These are phyloP conservation scores for Cucurbita pepo DNA, from an alignment of 306 rosid species.

Conservation along the genomic window DNA sequence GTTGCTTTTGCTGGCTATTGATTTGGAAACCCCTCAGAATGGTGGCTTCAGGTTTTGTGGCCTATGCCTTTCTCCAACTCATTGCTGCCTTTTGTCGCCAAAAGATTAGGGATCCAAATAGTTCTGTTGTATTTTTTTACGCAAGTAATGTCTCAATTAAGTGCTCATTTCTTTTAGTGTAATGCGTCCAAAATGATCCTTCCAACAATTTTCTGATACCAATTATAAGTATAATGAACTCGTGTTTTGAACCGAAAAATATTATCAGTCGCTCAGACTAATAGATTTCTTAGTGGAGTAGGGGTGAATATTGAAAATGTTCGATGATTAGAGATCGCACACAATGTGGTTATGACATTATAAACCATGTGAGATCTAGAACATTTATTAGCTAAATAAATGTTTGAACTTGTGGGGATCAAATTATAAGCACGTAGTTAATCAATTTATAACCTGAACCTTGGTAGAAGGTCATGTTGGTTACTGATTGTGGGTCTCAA, in stretches of 20 bases:
- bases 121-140: not conserved
- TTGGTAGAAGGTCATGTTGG: too few species aligned
- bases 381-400: too few species aligned
- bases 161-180: not conserved
- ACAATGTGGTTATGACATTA: not conserved
- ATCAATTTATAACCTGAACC: too few species aligned
- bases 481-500: too few species aligned
- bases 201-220: too few species aligned
- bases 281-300: too few species aligned
- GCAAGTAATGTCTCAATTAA: not conserved
- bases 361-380: not conserved
- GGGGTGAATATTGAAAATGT: not conserved
- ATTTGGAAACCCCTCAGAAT: not conserved
- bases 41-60: not conserved
- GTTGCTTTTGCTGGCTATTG: not conserved
- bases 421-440: too few species aligned
- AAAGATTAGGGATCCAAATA: not conserved
- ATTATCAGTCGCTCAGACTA: too few species aligned
- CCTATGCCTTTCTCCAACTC: not conserved
- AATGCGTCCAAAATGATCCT: too few species aligned
- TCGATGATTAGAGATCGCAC: not conserved
- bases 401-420: too few species aligned
- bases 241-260: too few species aligned
- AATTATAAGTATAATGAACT: too few species aligned
- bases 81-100: not conserved